Base-by-base conservation (phyloP, 768 basidiomycete species). In the Russula emetica region DNA sequence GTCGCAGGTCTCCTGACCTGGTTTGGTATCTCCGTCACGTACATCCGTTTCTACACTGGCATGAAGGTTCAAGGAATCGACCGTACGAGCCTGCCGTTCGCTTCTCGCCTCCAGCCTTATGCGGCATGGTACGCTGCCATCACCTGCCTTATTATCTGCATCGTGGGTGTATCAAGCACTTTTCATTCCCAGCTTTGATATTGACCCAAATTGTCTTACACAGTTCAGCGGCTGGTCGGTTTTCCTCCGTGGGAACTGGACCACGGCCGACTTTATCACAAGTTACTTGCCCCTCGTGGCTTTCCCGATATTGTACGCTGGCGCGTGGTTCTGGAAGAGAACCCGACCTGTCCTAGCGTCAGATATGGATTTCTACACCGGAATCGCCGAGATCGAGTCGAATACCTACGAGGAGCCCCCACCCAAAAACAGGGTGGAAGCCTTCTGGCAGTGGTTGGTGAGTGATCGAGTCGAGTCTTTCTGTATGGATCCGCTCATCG, bases 331-430 rank as follows among this genome's bases (percentile, higher is more conserved):
- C 45, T 80, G 78, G 72, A 82, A 78, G 61, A 81, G 79, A 70
- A 75, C 76, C 49, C 77, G 77, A 22, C 67, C 78, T 30, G 76
- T 85, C 50, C 71, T 75, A 42, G 67, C 85, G 0, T 71, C 79
- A 24, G 85, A 95, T 40, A 94, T 98, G 90, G 95, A 97, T 76
- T 94, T 95, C 71, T 76, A 85, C 49, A 79, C 81, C 6, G 83
- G 86, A 63, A 78, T 76, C n/a, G 73, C 67, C 54, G 72, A 75
- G 67, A 70, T 75, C 45, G 74, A 71, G 71, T 74, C 72, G 65
- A 69, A 57, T 6, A 60, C 65, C 5, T 82, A 82, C 69, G 88
- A 92, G 50, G 88, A 92, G 22, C 82, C 81, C 7, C 84, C 85
- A 16, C 90, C 93, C 2, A 83, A 67, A 69, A 93, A 88, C 71